Percentiles rank a stretch among this genome's conserved stretches.
phyloP scores from a whole-genome alignment of 371 early-diverging fungal species.

The Mucor mucedo region DNA sequence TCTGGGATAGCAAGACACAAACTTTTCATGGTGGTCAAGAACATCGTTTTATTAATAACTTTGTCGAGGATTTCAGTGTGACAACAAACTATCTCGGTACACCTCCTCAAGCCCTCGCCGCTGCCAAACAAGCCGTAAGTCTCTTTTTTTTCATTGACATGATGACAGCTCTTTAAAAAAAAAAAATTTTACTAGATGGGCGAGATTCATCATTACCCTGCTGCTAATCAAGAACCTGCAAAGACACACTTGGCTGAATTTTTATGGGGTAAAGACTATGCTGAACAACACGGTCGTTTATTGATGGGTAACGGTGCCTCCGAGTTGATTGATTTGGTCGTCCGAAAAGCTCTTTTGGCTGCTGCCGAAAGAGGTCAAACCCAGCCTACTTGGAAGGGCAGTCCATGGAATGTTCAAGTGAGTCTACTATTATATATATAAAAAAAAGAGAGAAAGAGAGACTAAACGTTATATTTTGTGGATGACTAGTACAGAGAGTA shows the following conservation, averaged over 20 bases:
- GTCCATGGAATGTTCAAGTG: slow-evolving; percentile 81
- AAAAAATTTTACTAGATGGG: slow-evolving; percentile 45
- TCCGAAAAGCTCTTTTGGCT: slow-evolving; percentile 70
- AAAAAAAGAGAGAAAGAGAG: background rate
- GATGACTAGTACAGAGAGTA: slow-evolving; percentile 80
- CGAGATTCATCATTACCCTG: slow-evolving; percentile 84
- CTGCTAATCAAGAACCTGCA: slow-evolving; percentile 89
- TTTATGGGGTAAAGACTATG: slow-evolving; percentile 70
- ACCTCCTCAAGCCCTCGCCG: slow-evolving; percentile 71
- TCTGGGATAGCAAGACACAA: slow-evolving; percentile 83
- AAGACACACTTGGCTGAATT: slow-evolving; percentile 80
- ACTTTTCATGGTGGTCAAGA: slow-evolving; percentile 91
- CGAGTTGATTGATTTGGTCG: slow-evolving; percentile 84
- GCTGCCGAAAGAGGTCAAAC: slow-evolving; percentile 24
- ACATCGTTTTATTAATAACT: slow-evolving; percentile 78
- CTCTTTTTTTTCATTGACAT: slow-evolving; percentile 2
- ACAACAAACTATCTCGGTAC: slow-evolving; percentile 88
- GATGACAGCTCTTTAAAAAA: background rate
- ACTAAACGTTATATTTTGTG: background rate
- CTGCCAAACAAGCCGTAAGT: slow-evolving; percentile 75
- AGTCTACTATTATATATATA: background rate
- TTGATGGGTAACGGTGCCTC: slow-evolving; percentile 88
- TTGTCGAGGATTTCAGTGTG: slow-evolving; percentile 88
- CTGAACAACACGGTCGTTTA: slow-evolving; percentile 56
- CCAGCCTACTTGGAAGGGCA: slow-evolving; percentile 74